Conservation (phyloP, 306 rosid species). For the Lagenaria siceraria region DNA sequence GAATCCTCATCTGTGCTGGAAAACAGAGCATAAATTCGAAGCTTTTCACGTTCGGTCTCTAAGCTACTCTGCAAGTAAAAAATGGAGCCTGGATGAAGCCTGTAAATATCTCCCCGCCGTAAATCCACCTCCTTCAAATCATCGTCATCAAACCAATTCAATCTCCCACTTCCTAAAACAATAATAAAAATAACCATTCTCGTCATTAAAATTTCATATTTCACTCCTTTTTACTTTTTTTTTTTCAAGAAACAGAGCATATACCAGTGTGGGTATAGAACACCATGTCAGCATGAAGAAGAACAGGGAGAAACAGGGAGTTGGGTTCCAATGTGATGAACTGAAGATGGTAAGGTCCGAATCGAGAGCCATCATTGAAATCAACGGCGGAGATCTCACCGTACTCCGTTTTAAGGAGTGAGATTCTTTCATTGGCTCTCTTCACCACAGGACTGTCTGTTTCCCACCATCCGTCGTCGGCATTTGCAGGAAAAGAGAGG, state of each 20-base stretch:
- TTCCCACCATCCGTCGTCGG: constrained; percentile 9
- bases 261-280: constrained; percentile 64
- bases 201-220: not conserved
- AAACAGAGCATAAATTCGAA: constrained; percentile 59
- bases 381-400: constrained; percentile 55
- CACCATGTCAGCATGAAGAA: constrained; percentile 70
- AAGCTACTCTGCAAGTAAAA: constrained; percentile 54
- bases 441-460: constrained; percentile 28
- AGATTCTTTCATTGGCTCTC: constrained; percentile 30
- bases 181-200: not conserved
- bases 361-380: constrained; percentile 23
- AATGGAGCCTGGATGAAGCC: constrained; percentile 48
- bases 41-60: constrained; percentile 45
- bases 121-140: constrained; percentile 21
- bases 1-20: constrained; percentile 30
- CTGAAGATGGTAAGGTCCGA: constrained; percentile 48
- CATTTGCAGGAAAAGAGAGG: constrained; percentile 10
- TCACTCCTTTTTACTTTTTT: not conserved
- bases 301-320: constrained; percentile 74
- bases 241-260: not conserved
- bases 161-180: constrained; percentile 52
- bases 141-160: constrained; percentile 37
- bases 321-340: constrained; percentile 76
- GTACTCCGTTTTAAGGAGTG: constrained; percentile 30
- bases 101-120: constrained; percentile 48